Base-by-base conservation (phyloP, 805 yeast species). In the Yamadazyma endophytica region DNA sequence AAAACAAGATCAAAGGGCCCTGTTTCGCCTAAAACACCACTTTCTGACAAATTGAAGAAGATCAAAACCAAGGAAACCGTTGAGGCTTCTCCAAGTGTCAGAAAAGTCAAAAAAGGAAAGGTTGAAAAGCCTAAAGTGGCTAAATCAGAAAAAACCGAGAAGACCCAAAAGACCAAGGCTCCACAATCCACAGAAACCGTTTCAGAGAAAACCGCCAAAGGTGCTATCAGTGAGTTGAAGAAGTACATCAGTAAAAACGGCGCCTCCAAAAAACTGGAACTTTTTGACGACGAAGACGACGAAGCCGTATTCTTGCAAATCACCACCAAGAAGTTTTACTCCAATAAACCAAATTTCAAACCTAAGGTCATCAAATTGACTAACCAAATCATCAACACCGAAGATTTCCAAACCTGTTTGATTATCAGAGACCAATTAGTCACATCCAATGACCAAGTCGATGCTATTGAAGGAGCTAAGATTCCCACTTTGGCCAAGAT, bases 161-260 rank as follows among this genome's bases (percentile, higher is more conserved):
- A 25, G 17, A 28, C 14, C 15, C 29, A 23, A 18, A 14, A 3
- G 22, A 24, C 27, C 24, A 29, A 27, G 18, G 14, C 21, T n/a
- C n/a, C n/a, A 21, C 7, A 24, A 22, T 20, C 20, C 24, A 26
- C 20, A 5, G 32, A 32, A 24, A 23, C 28, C n/a, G 34, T 56
- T 8, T 36, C 56, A 17, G 33, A 40, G 11, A 49, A 50, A 33
- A 47, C 50, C 7, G 47, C 52, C 28, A 25, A 34, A 17, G 73
- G 73, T 40, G 89, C 90, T 9, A 55, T 83, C 27, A 48, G 60
- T 12, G 94, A 87, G 44, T 70, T 92, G 50, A 61, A 65, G 34
- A 80, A 82, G 52, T 87, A 70, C 56, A 54, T 73, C 31, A 53
- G 64, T 17, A 54, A 58, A 28, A 41, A 45, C 15, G 52, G 56